phyloP scores from a whole-genome alignment of 805 yeast species.

The Cyberlindnera suaveolens region DNA sequence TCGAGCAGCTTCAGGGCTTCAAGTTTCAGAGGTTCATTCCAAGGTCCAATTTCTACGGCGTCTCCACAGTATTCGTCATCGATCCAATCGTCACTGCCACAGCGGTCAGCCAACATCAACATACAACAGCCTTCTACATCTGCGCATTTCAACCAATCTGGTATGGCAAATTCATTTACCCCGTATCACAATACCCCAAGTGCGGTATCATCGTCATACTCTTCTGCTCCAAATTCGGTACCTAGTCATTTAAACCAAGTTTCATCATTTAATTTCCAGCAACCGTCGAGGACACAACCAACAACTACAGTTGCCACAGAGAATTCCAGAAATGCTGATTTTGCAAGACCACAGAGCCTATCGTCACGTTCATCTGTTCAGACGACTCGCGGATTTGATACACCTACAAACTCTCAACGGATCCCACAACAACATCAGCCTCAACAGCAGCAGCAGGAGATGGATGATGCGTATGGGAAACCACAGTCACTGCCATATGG shows the following conservation, averaged over 20 bases:
- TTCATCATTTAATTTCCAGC: conserved; percentile 23
- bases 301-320: conserved; percentile 40
- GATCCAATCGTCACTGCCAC: conserved; percentile 5
- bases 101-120: conserved; percentile 20
- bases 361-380: conserved; percentile 6
- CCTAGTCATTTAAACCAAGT: conserved; percentile 12
- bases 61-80: conserved; percentile 2
- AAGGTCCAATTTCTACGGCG: conserved; percentile 2
- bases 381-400: conserved; percentile 7
- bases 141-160: conserved; percentile 22
- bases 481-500: conserved; percentile 13
- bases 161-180: conserved; percentile 23
- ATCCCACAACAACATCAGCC: conserved; percentile 4
- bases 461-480: conserved; percentile 5
- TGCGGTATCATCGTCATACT: conserved; percentile 40
- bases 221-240: conserved; percentile 26
- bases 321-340: conserved; percentile 11
- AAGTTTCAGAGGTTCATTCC: neutral
- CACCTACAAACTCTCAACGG: conserved; percentile 1
- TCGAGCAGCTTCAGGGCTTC: conserved; percentile 2
- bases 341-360: conserved; percentile 13
- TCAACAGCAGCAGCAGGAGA: conserved; percentile 13
- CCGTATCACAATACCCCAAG: conserved; percentile 42
- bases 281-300: conserved; percentile 35
- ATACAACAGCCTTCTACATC: conserved; percentile 25